Evolutionary conservation across 495 filamentous ascomycete species (phyloP).

Genomic region (Aspergillus nidulans): DNA sequence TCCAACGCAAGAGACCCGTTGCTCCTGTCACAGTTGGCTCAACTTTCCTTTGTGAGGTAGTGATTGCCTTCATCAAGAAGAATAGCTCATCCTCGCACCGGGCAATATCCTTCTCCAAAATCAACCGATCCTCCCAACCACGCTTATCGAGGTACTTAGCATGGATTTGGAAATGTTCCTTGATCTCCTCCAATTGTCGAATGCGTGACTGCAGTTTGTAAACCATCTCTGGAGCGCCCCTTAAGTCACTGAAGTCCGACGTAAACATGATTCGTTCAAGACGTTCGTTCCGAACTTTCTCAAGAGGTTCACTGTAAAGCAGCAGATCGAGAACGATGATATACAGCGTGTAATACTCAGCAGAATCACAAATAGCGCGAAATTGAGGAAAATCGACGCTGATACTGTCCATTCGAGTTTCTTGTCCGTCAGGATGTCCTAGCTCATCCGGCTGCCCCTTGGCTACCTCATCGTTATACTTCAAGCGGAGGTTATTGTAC

Average conservation of each 20-base stretch:
- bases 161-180: conserved; percentile 90
- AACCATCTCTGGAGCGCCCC: conserved; percentile 91
- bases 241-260: conserved; percentile 97
- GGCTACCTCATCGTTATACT: conserved; percentile 93
- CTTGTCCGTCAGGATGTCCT: conserved; percentile 41
- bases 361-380: conserved; percentile 88
- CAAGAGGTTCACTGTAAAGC: conserved; percentile 89
- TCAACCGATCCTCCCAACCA: conserved; percentile 84
- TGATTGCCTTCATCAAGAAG: conserved; percentile 99
- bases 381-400: conserved; percentile 95
- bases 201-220: conserved; percentile 86
- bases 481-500: conserved; percentile 93
- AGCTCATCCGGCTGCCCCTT: conserved; percentile 46
- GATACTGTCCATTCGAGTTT: conserved; percentile 86
- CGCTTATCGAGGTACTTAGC: conserved; percentile 80
- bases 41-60: conserved; percentile 82
- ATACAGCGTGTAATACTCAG: conserved; percentile 95
- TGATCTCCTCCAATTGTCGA: conserved; percentile 93
- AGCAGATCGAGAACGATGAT: conserved; percentile 93
- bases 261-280: conserved; percentile 98
- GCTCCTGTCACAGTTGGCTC: conserved; percentile 61
- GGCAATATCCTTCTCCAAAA: conserved; percentile 81
- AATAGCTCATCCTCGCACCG: conserved; percentile 95
- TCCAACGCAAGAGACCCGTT: conserved; percentile 80
- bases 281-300: conserved; percentile 89